Evolutionary conservation across 345 rosid genomes (phyloP), one percentile per base, ranked within the genome.

Genomic region (Rubroshorea leprosula): DNA sequence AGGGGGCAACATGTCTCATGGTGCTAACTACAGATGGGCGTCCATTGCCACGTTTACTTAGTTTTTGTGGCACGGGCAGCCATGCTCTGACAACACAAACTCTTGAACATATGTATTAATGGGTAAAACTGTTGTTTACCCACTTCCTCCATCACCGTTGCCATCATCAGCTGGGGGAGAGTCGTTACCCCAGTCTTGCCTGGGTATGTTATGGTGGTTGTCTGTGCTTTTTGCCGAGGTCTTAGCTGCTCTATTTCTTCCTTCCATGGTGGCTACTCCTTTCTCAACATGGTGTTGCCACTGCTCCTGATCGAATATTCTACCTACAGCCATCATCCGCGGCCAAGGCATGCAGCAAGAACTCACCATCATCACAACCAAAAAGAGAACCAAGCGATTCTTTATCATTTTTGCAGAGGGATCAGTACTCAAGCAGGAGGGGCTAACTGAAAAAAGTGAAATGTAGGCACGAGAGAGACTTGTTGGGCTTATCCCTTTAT

Each of bases 191-290:
- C 60, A 11, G 49, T 55, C 54, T 31, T 73, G 58, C 29, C 79
- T 72, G 15, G 79, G 81, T 48, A 68, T 76, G 57, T 2, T 64
- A 55, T 69, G 81, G 72, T 80, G 84, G 63, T 72, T 74, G 57
- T 76, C 58, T 16, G 66, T 58, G 61, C 51, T 55, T 16, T 51
- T 70, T 0, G 52, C 69, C n/a, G 48, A 21, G 57, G 49, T 23
- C 53, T 52, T 58, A 10, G 43, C 58, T 16, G 21, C 43, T 46
- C 55, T 55, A 19, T 6, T 31, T 39, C 27, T 35, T 22, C 63
- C 60, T 69, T 65, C 69, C 6, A 49, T 38, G 25, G 15, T 29
- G 38, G 18, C 39, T 25, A 47, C 68, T 23, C 57, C 74, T 51
- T 44, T 66, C 53, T 38, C 51, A 16, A 23, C 41, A 41, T 55